These are phyloP conservation scores for Clavispora asparagi DNA, from an alignment of 805 yeast species.

Conservation along the genomic window DNA sequence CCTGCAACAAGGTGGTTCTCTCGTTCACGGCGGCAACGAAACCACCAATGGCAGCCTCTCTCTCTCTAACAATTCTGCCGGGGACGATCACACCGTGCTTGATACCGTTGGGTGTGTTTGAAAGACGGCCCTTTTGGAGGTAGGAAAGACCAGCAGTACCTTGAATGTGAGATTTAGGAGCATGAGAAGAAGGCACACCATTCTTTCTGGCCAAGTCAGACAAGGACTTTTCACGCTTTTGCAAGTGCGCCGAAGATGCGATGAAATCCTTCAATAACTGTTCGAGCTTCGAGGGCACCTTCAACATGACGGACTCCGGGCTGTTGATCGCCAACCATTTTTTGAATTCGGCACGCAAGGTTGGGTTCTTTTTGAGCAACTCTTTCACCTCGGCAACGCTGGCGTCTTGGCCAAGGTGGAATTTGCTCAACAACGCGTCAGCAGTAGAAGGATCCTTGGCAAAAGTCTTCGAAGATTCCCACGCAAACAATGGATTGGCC, in stretches of 20 bases:
- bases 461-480: slow-evolving; percentile 19
- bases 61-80: slow-evolving; percentile 56
- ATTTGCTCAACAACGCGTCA: slow-evolving; percentile 26
- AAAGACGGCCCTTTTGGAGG: slow-evolving; percentile 59
- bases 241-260: slow-evolving; percentile 15
- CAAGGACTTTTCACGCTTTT: slow-evolving; percentile 18
- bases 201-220: slow-evolving; percentile 19
- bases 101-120: slow-evolving; percentile 68
- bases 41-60: slow-evolving; percentile 56
- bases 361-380: slow-evolving; percentile 37
- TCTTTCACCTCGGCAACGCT: slow-evolving; percentile 23
- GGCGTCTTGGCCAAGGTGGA: slow-evolving; percentile 27
- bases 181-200: slow-evolving; percentile 9
- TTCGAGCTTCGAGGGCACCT: slow-evolving; percentile 19
- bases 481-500: slow-evolving; percentile 39
- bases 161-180: slow-evolving; percentile 29
- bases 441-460: slow-evolving; percentile 9
- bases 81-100: slow-evolving; percentile 52
- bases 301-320: slow-evolving; percentile 32
- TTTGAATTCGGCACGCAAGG: slow-evolving; percentile 48
- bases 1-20: slow-evolving; percentile 30
- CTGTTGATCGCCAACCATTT: slow-evolving; percentile 48
- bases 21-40: slow-evolving; percentile 35
- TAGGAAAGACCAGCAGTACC: slow-evolving; percentile 80
- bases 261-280: slow-evolving; percentile 32